These are phyloP conservation scores for Kwoniella sp. DNA, from an alignment of 768 basidiomycete species.

Conservation along the genomic window DNA sequence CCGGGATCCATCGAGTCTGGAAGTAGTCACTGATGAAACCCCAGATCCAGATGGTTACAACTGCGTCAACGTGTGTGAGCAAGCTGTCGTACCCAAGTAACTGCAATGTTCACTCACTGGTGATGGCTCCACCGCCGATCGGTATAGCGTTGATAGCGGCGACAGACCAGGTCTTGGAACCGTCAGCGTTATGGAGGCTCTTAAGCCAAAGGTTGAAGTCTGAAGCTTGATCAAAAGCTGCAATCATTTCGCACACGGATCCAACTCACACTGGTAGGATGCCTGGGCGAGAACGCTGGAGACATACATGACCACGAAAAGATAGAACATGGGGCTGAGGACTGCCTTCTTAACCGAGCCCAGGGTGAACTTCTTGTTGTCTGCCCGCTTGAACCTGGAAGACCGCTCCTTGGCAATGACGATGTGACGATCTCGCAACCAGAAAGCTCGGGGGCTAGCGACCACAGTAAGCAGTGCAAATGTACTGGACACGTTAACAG, in stretches of 20 bases:
- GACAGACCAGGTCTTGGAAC: constrained; percentile 9
- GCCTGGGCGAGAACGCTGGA: constrained; percentile 32
- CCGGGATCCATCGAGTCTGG: constrained; percentile 37
- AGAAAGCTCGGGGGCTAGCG: constrained; percentile 35
- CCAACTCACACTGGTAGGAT: constrained; percentile 28
- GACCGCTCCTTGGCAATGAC: constrained; percentile 30
- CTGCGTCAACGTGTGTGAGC: no score
- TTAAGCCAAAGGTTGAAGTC: constrained; percentile 45
- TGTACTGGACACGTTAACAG: not conserved
- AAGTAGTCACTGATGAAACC: constrained; percentile 34
- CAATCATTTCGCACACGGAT: not conserved
- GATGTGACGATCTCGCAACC: constrained; percentile 29
- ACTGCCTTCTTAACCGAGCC: constrained; percentile 27
- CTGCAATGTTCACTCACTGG: no score
- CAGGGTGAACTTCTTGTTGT: constrained; percentile 37
- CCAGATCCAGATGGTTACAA: constrained; percentile 38
- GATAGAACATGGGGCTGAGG: constrained; percentile 35
- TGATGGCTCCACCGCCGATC: constrained; percentile 16
- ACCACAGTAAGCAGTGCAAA: not conserved
- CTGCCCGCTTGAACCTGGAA: constrained; percentile 28
- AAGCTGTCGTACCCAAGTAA: no score
- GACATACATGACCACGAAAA: constrained; percentile 37
- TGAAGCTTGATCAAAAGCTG: not conserved
- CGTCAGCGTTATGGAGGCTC: constrained; percentile 18
- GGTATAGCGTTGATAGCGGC: constrained; percentile 19